These are phyloP conservation scores for Cytospora piceicola DNA, from an alignment of 2,329 filamentous ascomycete species.

Conservation along the genomic window DNA sequence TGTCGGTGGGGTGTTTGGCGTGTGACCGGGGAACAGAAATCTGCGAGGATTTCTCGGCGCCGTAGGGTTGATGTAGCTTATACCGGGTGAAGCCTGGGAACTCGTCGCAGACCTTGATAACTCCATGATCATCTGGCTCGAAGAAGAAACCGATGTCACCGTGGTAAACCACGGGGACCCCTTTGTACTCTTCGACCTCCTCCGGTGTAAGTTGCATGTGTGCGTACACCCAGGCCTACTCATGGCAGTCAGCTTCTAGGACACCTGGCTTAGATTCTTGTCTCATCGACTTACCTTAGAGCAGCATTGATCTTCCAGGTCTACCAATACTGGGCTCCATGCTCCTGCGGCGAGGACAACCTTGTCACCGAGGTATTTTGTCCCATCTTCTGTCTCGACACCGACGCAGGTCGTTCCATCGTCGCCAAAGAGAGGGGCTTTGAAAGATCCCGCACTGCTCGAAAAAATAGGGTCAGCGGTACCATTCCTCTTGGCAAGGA, in stretches of 20 bases:
- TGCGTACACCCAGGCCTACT: slow-evolving; percentile 50
- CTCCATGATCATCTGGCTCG: slow-evolving; percentile 47
- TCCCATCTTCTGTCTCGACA: slow-evolving; percentile 46
- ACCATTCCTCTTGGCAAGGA: background rate
- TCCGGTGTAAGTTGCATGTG: slow-evolving; percentile 48
- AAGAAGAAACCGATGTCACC: slow-evolving; percentile 54
- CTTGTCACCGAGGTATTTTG: slow-evolving; percentile 48
- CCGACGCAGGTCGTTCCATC: slow-evolving; percentile 45
- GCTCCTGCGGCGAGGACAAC: slow-evolving; percentile 48
- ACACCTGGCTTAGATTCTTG: background rate
- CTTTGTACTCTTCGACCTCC: slow-evolving; percentile 47
- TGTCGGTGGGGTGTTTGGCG: slow-evolving; percentile 43
- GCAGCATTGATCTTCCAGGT: slow-evolving; percentile 44
- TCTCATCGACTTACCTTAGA: slow-evolving; percentile 37
- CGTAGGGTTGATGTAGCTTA: slow-evolving; percentile 41
- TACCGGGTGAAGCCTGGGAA: slow-evolving; percentile 46
- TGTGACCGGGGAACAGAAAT: slow-evolving; percentile 44
- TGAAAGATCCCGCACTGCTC: slow-evolving; percentile 47
- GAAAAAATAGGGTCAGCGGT: background rate
- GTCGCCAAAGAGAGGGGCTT: slow-evolving; percentile 44
- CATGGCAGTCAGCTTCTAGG: slow-evolving; percentile 22
- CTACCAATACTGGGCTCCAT: slow-evolving; percentile 43
- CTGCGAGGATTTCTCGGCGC: slow-evolving; percentile 35
- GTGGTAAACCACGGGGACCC: slow-evolving; percentile 50
- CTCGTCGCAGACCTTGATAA: slow-evolving; percentile 45